phyloP scores from a whole-genome alignment of 2,329 filamentous ascomycete genomes.

The Xylaria digitata region DNA sequence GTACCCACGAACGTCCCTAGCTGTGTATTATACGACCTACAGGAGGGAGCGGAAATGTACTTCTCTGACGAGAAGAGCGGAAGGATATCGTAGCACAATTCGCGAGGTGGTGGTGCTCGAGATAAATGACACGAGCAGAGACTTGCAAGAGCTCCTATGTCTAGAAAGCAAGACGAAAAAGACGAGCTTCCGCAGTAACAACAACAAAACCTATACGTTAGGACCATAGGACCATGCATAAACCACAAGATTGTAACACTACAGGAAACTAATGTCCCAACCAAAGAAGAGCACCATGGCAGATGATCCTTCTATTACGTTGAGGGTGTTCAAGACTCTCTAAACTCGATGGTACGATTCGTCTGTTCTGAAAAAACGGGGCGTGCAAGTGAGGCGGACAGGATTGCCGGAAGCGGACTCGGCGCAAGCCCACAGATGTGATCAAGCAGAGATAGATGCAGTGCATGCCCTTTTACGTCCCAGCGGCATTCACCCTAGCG shows the following conservation, averaged over 20 bases:
- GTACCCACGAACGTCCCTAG: conserved; percentile 1
- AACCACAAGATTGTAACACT: conserved; percentile 29
- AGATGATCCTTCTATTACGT: conserved; percentile 26
- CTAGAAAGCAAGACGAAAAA: conserved; percentile 11
- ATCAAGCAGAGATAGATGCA: conserved; percentile 41
- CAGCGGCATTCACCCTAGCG: conserved; percentile 29
- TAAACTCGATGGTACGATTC: conserved; percentile 32
- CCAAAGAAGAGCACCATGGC: conserved; percentile 21
- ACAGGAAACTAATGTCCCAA: conserved; percentile 30
- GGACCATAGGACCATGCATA: conserved; percentile 32
- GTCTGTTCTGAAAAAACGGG: conserved; percentile 43
- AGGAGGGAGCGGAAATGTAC: neutral
- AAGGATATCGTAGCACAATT: conserved; percentile 18
- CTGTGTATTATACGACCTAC: conserved; percentile 19
- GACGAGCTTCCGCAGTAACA: conserved; percentile 17
- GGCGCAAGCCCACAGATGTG: conserved; percentile 41
- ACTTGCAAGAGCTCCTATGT: conserved; percentile 12
- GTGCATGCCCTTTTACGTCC: conserved; percentile 35
- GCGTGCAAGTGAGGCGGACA: conserved; percentile 50
- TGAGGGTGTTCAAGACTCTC: conserved; percentile 30
- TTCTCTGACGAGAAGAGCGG: conserved; percentile 5
- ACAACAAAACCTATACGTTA: conserved; percentile 21
- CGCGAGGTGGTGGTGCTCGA: conserved; percentile 3
- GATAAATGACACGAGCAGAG: conserved; percentile 10
- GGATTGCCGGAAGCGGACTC: conserved; percentile 44